These are phyloP conservation scores for peach (Prunus persica) DNA, from an alignment of 306 rosid genomes.

Conservation along the genomic window DNA sequence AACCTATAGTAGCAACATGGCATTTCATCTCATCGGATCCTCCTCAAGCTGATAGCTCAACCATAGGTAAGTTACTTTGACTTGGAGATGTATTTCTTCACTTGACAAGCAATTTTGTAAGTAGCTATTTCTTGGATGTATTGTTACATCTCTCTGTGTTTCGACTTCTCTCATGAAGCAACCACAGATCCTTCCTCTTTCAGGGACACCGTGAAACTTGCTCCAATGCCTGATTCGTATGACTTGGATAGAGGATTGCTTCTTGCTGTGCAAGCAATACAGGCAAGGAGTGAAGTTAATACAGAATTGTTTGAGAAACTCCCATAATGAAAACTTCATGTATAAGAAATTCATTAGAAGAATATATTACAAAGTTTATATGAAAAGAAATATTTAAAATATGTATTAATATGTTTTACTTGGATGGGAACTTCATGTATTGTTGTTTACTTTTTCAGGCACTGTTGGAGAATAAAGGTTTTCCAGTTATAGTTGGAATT, in stretches of 20 bases:
- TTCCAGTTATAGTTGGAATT: conserved; percentile 92
- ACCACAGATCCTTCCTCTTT: conserved; percentile 98
- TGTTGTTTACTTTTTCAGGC: conserved; percentile 55
- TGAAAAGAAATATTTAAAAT: too few relatives aligned
- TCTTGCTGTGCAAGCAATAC: conserved; percentile 97
- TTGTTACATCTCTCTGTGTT: conserved; percentile 23
- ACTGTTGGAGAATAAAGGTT: conserved; percentile 93
- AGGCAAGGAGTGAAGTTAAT: conserved; percentile 51
- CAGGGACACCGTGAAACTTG: conserved; percentile 85
- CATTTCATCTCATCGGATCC: conserved; percentile 64
- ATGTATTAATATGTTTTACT: neutral
- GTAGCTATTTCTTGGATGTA: conserved; percentile 26
- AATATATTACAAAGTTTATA: neutral
- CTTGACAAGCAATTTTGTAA: conserved; percentile 5
- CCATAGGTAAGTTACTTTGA: conserved; percentile 62
- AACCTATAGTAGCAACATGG: conserved; percentile 89
- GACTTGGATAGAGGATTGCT: conserved; percentile 98
- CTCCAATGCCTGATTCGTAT: conserved; percentile 97
- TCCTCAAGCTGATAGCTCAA: conserved; percentile 47
- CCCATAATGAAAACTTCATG: conserved; percentile 19
- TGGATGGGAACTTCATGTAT: conserved; percentile 24
- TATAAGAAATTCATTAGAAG: neutral
- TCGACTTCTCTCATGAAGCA: conserved; percentile 93
- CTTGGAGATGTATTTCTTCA: conserved; percentile 24
- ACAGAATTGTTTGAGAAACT: conserved; percentile 26